Evolutionary conservation across 2,329 filamentous ascomycete species (phyloP).

Genomic region (Pestalotiopsis sp.): DNA sequence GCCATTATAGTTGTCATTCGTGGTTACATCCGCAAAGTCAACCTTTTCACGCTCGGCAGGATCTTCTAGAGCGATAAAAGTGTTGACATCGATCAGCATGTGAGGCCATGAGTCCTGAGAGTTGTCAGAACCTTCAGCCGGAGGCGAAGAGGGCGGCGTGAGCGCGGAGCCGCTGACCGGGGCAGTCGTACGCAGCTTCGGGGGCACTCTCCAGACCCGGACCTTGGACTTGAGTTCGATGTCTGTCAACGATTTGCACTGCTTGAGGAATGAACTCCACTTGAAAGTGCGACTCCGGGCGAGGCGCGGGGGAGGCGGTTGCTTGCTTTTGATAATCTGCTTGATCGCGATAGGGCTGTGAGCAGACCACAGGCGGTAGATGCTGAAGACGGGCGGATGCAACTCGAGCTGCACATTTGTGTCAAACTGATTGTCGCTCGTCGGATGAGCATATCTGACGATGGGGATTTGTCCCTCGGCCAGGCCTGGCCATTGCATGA

Average conservation of each 20-base stretch:
- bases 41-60: constrained; percentile 65
- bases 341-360: constrained; percentile 56
- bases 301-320: constrained; percentile 62
- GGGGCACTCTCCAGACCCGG: constrained; percentile 69
- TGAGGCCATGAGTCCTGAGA: constrained; percentile 35
- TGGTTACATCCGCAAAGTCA: constrained; percentile 68
- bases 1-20: constrained; percentile 77
- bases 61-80: constrained; percentile 62
- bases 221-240: constrained; percentile 74
- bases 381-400: constrained; percentile 79
- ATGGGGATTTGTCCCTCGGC: constrained; percentile 70
- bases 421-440: constrained; percentile 55
- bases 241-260: constrained; percentile 67
- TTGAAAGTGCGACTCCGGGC: constrained; percentile 70
- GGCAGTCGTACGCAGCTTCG: constrained; percentile 37
- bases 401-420: constrained; percentile 78
- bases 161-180: constrained; percentile 36
- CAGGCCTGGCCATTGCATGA: constrained; percentile 81
- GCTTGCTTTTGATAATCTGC: constrained; percentile 60
- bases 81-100: constrained; percentile 61
- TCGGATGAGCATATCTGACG: constrained; percentile 75
- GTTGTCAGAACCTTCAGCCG: constrained; percentile 14
- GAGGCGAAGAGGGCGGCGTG: constrained; percentile 27
- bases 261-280: constrained; percentile 74
- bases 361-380: constrained; percentile 74